These are phyloP conservation scores for Penicillium manginii DNA, from an alignment of 495 filamentous ascomycete genomes.

Conservation along the genomic window DNA sequence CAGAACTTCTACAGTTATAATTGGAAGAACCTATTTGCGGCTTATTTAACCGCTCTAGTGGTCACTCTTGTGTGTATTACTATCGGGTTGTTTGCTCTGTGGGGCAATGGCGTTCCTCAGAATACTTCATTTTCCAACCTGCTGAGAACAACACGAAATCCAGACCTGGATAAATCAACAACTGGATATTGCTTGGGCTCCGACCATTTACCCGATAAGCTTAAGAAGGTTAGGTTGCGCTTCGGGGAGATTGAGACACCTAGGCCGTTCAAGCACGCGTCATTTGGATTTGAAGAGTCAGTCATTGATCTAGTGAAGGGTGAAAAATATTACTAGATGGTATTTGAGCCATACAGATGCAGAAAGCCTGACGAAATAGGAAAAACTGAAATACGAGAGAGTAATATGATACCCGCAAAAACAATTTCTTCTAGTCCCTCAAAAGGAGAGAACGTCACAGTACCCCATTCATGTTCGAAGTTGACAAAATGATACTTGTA, in stretches of 20 bases:
- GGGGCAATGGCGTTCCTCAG: slow-evolving; percentile 2
- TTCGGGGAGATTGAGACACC: slow-evolving; percentile 9
- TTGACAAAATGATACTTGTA: no score
- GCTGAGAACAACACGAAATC: slow-evolving; percentile 7
- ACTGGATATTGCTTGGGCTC: slow-evolving; percentile 5
- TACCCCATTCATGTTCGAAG: no score
- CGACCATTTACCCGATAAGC: background rate
- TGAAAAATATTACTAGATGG: slow-evolving; percentile 7
- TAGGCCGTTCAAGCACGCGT: slow-evolving; percentile 5
- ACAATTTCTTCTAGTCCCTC: no score
- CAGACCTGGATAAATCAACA: slow-evolving; percentile 1
- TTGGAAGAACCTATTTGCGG: slow-evolving; percentile 1
- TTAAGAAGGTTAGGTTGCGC: background rate
- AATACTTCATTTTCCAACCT: slow-evolving; percentile 5
- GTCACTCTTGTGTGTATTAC: slow-evolving; percentile 1
- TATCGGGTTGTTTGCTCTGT: slow-evolving; percentile 5
- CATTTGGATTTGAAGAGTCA: slow-evolving; percentile 8
- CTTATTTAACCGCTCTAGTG: slow-evolving; percentile 1
- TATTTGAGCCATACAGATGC: no score
- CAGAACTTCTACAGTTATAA: slow-evolving; percentile 7
- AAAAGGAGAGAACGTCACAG: no score
- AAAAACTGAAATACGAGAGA: no score
- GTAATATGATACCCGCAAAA: no score
- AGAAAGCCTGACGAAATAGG: no score
- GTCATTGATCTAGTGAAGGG: slow-evolving; percentile 3